phyloP scores from a whole-genome alignment of 495 filamentous ascomycete species.

The Chaetomidium leptoderma region DNA sequence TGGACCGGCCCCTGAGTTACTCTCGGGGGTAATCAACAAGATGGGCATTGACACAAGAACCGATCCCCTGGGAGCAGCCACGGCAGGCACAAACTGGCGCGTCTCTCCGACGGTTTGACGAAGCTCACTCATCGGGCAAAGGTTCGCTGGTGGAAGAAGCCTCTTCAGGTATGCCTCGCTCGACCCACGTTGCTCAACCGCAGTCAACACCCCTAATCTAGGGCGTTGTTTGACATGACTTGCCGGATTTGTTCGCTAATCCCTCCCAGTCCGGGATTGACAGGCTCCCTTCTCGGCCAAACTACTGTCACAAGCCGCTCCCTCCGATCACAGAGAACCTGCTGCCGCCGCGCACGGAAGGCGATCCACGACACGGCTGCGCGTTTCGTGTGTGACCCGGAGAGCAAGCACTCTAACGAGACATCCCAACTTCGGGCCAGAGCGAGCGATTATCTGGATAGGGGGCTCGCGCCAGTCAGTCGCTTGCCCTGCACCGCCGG shows the following conservation, averaged over 20 bases:
- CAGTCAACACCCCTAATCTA: slow-evolving; percentile 19
- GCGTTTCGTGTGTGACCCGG: slow-evolving; percentile 22
- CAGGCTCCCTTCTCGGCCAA: slow-evolving; percentile 22
- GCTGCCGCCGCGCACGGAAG: slow-evolving; percentile 11
- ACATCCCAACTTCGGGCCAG: slow-evolving; percentile 10
- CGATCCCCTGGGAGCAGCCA: slow-evolving; percentile 30
- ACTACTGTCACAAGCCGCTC: slow-evolving; percentile 21
- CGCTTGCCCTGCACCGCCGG: not conserved
- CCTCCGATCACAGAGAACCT: slow-evolving; percentile 16
- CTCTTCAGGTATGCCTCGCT: slow-evolving; percentile 19
- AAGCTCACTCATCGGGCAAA: not conserved
- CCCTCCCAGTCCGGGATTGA: slow-evolving; percentile 26
- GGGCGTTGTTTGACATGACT: slow-evolving; percentile 21
- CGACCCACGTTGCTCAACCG: slow-evolving; percentile 28
- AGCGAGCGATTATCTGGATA: not conserved
- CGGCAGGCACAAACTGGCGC: slow-evolving; percentile 23
- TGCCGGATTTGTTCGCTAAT: slow-evolving; percentile 35
- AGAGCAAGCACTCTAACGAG: not conserved
- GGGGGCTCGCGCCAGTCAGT: not conserved
- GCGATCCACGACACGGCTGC: slow-evolving; percentile 20
- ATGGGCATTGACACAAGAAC: slow-evolving; percentile 25
- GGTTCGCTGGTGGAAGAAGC: not conserved
- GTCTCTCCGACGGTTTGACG: not conserved
- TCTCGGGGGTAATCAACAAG: slow-evolving; percentile 6
- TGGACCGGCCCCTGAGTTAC: slow-evolving; percentile 11